Conservation (phyloP, 2,329 filamentous ascomycete species). For the Teratosphaeria zuluensis region DNA sequence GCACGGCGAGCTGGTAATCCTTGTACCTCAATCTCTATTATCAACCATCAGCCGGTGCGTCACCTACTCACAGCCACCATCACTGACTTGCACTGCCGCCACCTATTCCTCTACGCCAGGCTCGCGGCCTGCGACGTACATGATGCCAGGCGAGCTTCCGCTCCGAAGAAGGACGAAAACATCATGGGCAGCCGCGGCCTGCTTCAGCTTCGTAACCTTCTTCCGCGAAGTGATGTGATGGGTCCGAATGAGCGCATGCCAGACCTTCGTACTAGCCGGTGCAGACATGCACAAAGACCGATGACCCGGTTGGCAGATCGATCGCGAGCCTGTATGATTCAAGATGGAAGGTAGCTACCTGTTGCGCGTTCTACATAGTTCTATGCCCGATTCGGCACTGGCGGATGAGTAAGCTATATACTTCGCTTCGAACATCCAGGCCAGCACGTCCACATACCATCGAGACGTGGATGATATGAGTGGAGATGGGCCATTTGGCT, state of each 20-base stretch:
- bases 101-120: slow-evolving; percentile 54
- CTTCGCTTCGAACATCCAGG: neutral
- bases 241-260: slow-evolving; percentile 60
- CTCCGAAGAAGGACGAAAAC: slow-evolving; percentile 57
- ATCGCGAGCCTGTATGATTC: neutral
- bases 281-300: neutral
- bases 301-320: neutral
- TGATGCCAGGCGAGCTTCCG: slow-evolving; percentile 62
- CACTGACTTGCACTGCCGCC: slow-evolving; percentile 45
- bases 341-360: neutral
- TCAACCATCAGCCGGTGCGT: neutral
- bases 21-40: slow-evolving; percentile 53
- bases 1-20: slow-evolving; percentile 56
- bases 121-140: slow-evolving; percentile 63
- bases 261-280: neutral
- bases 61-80: neutral
- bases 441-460: neutral
- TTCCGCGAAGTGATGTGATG: slow-evolving; percentile 76
- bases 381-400: neutral
- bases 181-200: slow-evolving; percentile 51
- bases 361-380: neutral
- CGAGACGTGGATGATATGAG: neutral
- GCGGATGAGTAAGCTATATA: neutral
- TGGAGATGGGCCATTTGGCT: too few relatives aligned
- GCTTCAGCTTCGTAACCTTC: slow-evolving; percentile 55